Conservation (phyloP, 495 filamentous ascomycete genomes). For the Bathelium albidoporum region DNA sequence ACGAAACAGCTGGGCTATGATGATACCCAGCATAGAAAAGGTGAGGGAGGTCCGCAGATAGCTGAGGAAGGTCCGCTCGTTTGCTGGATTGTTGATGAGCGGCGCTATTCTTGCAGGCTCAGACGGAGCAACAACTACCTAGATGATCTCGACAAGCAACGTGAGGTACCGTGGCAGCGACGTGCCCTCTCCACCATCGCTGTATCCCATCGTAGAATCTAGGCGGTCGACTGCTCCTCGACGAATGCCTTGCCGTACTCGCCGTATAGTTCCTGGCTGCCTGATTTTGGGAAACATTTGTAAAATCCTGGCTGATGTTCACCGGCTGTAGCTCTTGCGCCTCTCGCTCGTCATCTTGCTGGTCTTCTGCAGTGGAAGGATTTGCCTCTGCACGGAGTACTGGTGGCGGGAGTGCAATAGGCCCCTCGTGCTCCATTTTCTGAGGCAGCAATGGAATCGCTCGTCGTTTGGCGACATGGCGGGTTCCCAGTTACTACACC, state of each 20-base stretch:
- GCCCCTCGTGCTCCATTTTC: neutral
- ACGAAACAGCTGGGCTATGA: constrained; percentile 60
- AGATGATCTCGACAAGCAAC: constrained; percentile 42
- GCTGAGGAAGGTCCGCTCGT: constrained; percentile 69
- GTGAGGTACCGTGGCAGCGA: constrained; percentile 36
- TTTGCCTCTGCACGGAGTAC: neutral
- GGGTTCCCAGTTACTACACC: neutral
- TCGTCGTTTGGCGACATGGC: neutral
- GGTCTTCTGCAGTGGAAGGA: neutral
- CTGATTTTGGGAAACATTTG: neutral
- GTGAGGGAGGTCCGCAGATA: constrained; percentile 65
- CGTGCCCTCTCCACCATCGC: constrained; percentile 37
- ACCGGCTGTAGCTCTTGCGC: constrained; percentile 15
- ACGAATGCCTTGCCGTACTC: neutral
- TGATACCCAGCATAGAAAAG: constrained; percentile 55
- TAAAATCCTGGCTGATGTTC: neutral
- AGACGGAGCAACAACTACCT: constrained; percentile 31
- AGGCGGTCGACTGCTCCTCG: neutral
- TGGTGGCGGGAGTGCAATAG: neutral
- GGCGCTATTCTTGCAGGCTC: neutral
- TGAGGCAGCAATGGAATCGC: neutral
- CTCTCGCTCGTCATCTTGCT: constrained; percentile 17
- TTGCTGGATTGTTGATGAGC: constrained; percentile 38
- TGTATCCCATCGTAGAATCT: constrained; percentile 21
- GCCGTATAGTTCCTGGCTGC: neutral